Base-by-base conservation (phyloP, 192 early-diverging fungal species). In the Polychytrium aggregatum region DNA sequence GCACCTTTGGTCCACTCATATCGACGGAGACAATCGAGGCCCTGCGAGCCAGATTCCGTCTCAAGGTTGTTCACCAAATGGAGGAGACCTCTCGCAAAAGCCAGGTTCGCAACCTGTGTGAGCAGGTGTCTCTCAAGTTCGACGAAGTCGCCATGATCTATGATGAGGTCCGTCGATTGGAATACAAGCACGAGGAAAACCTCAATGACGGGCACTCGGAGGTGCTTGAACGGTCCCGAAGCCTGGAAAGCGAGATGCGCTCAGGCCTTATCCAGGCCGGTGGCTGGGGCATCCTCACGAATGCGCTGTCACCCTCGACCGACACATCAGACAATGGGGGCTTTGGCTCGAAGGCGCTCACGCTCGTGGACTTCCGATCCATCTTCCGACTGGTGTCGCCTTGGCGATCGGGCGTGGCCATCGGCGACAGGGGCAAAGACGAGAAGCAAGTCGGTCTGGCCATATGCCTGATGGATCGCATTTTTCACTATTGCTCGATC, bases 61-160 rank as follows among this genome's bases (percentile, higher is more conserved):
- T 79, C 20, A 50, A 36, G 20, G 74, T 79, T 2, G 76, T 79
- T 2, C 76, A 79, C 41, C 62, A 71, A 42, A 78, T 74, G 70
- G 76, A 79, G 41, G 62, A 60, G 17, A 67, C 68, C 18, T 70
- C 55, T 37, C 59, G 71, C 17, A 70, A 67, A 48, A 63, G 59
- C 20, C 76, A 78, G 41, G 50, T 72, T 10, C 62, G 76, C n/a
- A 75, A 67, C 18, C 56, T 79, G 0, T 53, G 60, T 30, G 76
- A 79, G 52, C 68, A 70, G 35, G 73, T 79, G 0, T 50, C 65
- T 9, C 47, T 79, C 17, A 55, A 61, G 17, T 59, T 68, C 45
- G 71, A 79, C 20, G 74, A 74, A 43, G 68, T 79, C 8, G 60
- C 47, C 11, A 50, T 62, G 20, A 62, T 78, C 5, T 79, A 74